Base-by-base conservation (phyloP, 2,329 filamentous ascomycete genomes). In the Arthroderma sp. region DNA sequence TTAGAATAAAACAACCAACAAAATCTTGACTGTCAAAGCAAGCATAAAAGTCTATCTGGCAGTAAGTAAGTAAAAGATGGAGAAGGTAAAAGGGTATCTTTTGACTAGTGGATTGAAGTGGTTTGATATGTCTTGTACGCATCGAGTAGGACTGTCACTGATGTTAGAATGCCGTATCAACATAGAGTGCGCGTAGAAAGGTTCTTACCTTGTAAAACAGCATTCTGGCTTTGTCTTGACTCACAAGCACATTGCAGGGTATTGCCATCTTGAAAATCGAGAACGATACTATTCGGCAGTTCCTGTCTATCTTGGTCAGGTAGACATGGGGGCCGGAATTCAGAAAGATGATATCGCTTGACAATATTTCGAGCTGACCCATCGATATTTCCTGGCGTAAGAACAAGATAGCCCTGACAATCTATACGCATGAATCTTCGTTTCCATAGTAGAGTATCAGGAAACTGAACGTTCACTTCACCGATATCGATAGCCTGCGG, bases 391-490 rank as follows among this genome's bases (percentile, higher is more conserved):
- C 81, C 75, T 6, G 80, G 74, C 36, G 81, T 84, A 50, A 98
- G 74, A 47, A 94, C 80, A 34, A 98, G 69, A 63, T 83, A 87
- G 11, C 89, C 91, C 48, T 83, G 74, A 6, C 80, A 78, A 61
- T 96, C 88, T 46, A 98, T 77, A 51, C 82, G 82, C 65, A 95
- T 80, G 56, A 82, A 87, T 48, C 91, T 80, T 44, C 89, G 83
- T 69, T 96, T 98, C 91, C 91, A 98, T 8, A 98, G 73, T 39
- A 98, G 72, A 44, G 86, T 94, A 59, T 96, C 89, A 0, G 91
- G 91, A 60, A 98, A 95, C 61, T 98, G 91, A 7, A 96, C 85
- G 56, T 98, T 96, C 51, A 98, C 82, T 57, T 95, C 86, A 40
- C 88, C 86, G 62, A 94, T 75, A 50, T 82, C 80, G 3, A 86